Percentiles rank a stretch among this genome's conserved stretches.
Evolutionary conservation across 768 basidiomycete species (phyloP).

Genomic region (Terana coerulea): DNA sequence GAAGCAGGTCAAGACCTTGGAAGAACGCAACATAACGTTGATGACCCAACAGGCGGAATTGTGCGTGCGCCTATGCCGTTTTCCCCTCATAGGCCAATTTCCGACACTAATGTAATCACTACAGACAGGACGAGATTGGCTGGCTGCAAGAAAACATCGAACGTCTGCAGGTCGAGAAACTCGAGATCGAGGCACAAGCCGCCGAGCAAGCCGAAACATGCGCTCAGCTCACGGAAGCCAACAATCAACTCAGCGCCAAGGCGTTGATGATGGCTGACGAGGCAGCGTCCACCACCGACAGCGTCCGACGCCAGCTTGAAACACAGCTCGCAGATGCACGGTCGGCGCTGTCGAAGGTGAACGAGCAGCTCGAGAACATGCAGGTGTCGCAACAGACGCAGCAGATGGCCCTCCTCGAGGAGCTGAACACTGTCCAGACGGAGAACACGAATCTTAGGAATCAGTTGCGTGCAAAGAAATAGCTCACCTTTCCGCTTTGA

Average conservation of each 20-base stretch:
- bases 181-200: slow-evolving; percentile 62
- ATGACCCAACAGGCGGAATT: slow-evolving; percentile 50
- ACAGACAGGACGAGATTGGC: slow-evolving; percentile 64
- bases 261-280: slow-evolving; percentile 71
- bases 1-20: slow-evolving; percentile 77
- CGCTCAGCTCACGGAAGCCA: slow-evolving; percentile 72
- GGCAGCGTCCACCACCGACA: slow-evolving; percentile 52
- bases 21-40: slow-evolving; percentile 63
- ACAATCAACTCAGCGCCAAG: slow-evolving; percentile 70
- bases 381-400: slow-evolving; percentile 73
- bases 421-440: slow-evolving; percentile 78
- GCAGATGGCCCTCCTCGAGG: slow-evolving; percentile 80
- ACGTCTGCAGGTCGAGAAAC: slow-evolving; percentile 55
- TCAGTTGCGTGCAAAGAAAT: slow-evolving; percentile 49
- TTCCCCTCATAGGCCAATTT: background rate
- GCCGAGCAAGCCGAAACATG: slow-evolving; percentile 73
- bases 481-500: no score
- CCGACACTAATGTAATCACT: slow-evolving; percentile 4
- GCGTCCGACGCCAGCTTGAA: slow-evolving; percentile 59
- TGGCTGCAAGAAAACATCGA: slow-evolving; percentile 61
- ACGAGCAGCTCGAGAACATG: slow-evolving; percentile 68
- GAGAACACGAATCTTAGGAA: slow-evolving; percentile 70
- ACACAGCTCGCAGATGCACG: slow-evolving; percentile 57
- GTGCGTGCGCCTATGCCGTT: slow-evolving; percentile 37
- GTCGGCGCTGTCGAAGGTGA: slow-evolving; percentile 57